Evolutionary conservation across 352 stramenopile genomes (phyloP), one percentile per base, ranked within the genome.

Genomic region (Globisporangium rhizosaccharum): DNA sequence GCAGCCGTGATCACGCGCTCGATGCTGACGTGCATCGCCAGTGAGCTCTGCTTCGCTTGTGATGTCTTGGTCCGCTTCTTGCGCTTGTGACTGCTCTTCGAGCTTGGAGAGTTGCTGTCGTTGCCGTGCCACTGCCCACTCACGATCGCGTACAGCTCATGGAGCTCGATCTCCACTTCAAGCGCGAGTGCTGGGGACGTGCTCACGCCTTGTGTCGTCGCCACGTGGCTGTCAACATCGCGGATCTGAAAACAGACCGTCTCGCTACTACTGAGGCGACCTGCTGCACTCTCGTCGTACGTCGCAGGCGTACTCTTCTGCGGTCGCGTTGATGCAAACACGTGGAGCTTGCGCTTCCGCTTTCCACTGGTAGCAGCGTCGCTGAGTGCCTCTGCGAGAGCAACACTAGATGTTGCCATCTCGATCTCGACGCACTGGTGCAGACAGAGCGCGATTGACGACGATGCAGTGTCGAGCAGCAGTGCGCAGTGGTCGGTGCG

Each of bases 391-490:
- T 53, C 10, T 51, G 17, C 9, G 8, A 6, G 30, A 23, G 15
- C 6, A 11, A 47, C 51, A 30, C 26, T 33, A 4, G 15, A 30
- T 33, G 5, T 11, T 17, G 18, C 15, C 36, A 37, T 12, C 51
- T 56, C 23, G 60, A 45, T 51, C 49, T 81, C 66, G 25, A 81
- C 53, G 11, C 33, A 59, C 54, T 79, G 69, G 37, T 77, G 74
- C 51, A 83, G 56, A 20, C 74, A 83, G 48, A 83, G 70, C 8
- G 72, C 67, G 15, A 79, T 57, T 23, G 68, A 63, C 8, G 56
- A 49, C 6, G 70, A 37, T 3, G 47, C 42, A 2, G 37, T 56
- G 57, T 73, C 61, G 17, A 83, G 55, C 8, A 69, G 56, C 30
- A 79, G 61, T 7, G 57, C 47, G 36, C 63, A 64, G 2, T 71